These are phyloP conservation scores for Forsythia suspensa DNA, from an alignment of 257 asterid genomes.

Conservation along the genomic window DNA sequence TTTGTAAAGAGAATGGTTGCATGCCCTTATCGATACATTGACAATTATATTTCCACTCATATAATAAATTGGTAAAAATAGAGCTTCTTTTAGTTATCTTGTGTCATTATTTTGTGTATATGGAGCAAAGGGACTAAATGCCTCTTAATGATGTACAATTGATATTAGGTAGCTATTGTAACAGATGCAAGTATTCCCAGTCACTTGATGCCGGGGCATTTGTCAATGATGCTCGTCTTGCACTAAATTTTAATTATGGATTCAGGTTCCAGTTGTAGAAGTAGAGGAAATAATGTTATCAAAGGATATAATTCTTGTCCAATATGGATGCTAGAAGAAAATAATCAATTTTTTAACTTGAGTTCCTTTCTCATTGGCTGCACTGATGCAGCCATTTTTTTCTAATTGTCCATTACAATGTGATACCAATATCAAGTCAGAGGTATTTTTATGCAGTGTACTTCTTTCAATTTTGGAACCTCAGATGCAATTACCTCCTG, in stretches of 20 bases:
- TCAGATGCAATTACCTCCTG: slow-evolving; percentile 88
- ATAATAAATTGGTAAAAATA: not conserved
- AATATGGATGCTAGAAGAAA: not conserved
- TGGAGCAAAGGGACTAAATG: not conserved
- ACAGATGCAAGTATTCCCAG: slow-evolving; percentile 5
- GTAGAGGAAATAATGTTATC: not conserved
- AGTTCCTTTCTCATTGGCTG: not conserved
- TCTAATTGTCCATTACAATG: slow-evolving; percentile 14
- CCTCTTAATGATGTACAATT: not conserved
- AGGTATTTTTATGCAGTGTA: slow-evolving; percentile 65
- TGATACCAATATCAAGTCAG: slow-evolving; percentile 25
- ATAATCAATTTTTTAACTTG: not conserved
- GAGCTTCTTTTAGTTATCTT: not conserved
- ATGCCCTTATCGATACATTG: not conserved
- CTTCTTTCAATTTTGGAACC: slow-evolving; percentile 91
- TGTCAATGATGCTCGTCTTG: slow-evolving; percentile 1
- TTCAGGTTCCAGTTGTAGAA: not conserved
- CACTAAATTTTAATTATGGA: not conserved
- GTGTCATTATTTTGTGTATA: not conserved
- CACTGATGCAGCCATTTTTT: slow-evolving; percentile 1
- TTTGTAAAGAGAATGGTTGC: not conserved
- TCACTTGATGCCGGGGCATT: slow-evolving; percentile 8
- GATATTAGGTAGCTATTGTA: not conserved
- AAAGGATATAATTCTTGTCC: not conserved
- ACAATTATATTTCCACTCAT: not conserved